Percentiles rank a stretch among this genome's conserved stretches.
phyloP scores from a whole-genome alignment of 805 yeast species.

The Candida ponderosae region DNA sequence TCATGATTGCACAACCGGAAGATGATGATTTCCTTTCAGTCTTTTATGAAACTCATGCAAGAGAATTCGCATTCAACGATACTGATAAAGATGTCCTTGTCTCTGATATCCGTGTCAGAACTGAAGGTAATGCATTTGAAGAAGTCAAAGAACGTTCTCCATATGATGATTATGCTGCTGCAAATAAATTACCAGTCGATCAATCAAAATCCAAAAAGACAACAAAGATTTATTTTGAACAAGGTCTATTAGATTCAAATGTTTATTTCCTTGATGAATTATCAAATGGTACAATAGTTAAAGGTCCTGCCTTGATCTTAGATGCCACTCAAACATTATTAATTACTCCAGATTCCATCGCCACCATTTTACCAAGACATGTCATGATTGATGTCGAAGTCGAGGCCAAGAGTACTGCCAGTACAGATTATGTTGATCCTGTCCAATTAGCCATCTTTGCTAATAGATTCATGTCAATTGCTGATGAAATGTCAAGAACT shows the following conservation, averaged over 20 bases:
- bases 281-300: constrained; percentile 20
- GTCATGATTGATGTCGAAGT: constrained; percentile 21
- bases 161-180: constrained; percentile 9
- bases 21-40: constrained; percentile 16
- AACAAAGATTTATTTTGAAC: constrained; percentile 25
- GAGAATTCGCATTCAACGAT: constrained; percentile 30
- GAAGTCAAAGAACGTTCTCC: constrained; percentile 15
- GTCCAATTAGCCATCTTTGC: constrained; percentile 35
- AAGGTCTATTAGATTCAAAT: constrained; percentile 22
- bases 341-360: constrained; percentile 28
- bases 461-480: constrained; percentile 42
- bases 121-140: constrained; percentile 20
- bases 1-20: constrained; percentile 21
- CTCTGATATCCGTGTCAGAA: constrained; percentile 27
- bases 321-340: constrained; percentile 32
- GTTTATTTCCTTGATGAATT: constrained; percentile 24
- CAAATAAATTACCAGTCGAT: constrained; percentile 16
- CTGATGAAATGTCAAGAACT: constrained; percentile 40
- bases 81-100: constrained; percentile 24
- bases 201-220: constrained; percentile 21
- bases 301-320: constrained; percentile 32
- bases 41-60: constrained; percentile 24
- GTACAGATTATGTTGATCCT: constrained; percentile 38
- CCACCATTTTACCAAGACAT: constrained; percentile 28
- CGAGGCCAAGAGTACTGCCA: constrained; percentile 31